Evolutionary conservation across 768 basidiomycete genomes (phyloP), one percentile per base, ranked within the genome.

Genomic region (Phylloporus sp.): DNA sequence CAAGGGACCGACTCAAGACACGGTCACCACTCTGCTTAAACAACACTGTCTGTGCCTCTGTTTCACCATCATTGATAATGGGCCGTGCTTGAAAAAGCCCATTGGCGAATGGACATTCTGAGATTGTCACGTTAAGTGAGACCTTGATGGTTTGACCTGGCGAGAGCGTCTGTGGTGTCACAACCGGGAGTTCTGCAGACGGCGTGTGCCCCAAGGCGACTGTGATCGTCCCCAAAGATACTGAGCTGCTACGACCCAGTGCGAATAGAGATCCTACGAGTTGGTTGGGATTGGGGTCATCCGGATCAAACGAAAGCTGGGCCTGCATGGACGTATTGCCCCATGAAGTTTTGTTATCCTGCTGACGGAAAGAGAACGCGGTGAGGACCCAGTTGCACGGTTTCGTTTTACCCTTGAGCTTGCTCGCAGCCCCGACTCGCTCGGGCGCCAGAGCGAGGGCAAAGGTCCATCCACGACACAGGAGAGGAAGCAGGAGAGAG

Each of bases 391-490:
- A 63, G 0, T 26, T 16, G n/a, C 13, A 8, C 16, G 7, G 18
- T 15, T 27, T 35, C n/a, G n/a, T 15, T 6, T 27, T 27, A 27
- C 18, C 12, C n/a, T 34, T 24, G 13, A 24, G 34, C 12, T 35
- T 46, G 4, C n/a, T 16, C n/a, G n/a, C n/a, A 1, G 11, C 13
- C n/a, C 5, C 32, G 45, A 22, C n/a, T 13, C 26, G 20, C 24
- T 44, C 23, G 12, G 56, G 52, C 10, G 45, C 32, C 53, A 64
- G 29, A 13, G 47, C 51, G 22, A 62, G 31, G 15, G 49, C 2
- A 38, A 63, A 63, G 12, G 53, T 38, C 61, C 56, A 62, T 16
- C 62, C 56, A 12, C 49, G 32, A 22, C 5, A 39, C 8, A 20
- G 39, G 12, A 63, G 10, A 0, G 59, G 62, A 24, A 63, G 47